These are phyloP conservation scores for Cystobasidium onofrii DNA, from an alignment of 768 basidiomycete genomes.

Conservation along the genomic window DNA sequence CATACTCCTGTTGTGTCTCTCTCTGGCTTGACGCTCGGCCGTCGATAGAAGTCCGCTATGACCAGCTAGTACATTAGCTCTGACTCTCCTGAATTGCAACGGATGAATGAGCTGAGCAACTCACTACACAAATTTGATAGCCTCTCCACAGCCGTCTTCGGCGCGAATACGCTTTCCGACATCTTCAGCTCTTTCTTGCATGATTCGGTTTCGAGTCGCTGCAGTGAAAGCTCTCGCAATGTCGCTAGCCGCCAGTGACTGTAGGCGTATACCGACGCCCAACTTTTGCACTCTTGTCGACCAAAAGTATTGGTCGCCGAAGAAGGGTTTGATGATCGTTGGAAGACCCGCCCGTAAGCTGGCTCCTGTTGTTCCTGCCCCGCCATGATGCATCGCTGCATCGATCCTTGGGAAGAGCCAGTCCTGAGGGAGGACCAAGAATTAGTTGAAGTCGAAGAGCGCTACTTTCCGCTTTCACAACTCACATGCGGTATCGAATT, in stretches of 20 bases:
- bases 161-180: conserved; percentile 1
- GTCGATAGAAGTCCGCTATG: neutral
- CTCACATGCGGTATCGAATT: conserved; percentile 59
- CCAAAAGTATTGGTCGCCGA: conserved; percentile 51
- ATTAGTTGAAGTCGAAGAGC: too few relatives aligned
- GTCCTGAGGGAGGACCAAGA: neutral
- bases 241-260: neutral
- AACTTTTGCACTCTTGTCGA: neutral
- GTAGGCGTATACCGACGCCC: neutral
- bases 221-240: neutral
- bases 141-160: neutral
- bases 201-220: neutral
- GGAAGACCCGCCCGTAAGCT: conserved; percentile 66
- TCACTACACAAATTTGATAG: neutral
- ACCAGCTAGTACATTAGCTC: neutral
- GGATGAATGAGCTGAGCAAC: neutral
- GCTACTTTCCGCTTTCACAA: neutral
- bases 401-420: conserved; percentile 47
- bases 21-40: neutral
- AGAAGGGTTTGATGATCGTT: conserved; percentile 92
- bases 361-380: conserved; percentile 43
- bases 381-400: conserved; percentile 1
- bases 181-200: neutral
- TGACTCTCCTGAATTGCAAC: too few relatives aligned
- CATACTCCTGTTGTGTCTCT: neutral